Percentiles rank a stretch among this genome's conserved stretches.
These are phyloP conservation scores for Coccomyxa subellipsoidea DNA, from an alignment of 163 green algal species.

Conservation along the genomic window DNA sequence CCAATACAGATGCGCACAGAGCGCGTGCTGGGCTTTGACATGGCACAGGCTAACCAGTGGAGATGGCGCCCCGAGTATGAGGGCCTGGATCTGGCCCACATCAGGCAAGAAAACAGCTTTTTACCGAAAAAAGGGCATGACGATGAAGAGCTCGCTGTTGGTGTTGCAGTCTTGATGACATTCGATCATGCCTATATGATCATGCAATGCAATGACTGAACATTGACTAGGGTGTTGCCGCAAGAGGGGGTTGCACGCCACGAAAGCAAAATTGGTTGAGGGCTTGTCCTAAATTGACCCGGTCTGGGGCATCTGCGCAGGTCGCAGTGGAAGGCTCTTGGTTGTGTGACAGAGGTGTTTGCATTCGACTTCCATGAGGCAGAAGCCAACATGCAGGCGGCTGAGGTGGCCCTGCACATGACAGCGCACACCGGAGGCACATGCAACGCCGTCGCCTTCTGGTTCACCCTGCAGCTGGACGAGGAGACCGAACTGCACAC, in stretches of 20 bases:
- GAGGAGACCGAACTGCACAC: conserved; percentile 56
- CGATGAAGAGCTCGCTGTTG: not conserved
- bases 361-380: conserved; percentile 66
- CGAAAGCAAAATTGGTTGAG: not conserved
- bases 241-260: too few relatives aligned
- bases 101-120: conserved; percentile 20
- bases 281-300: too few relatives aligned
- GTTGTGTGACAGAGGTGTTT: conserved; percentile 44
- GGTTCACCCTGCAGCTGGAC: conserved; percentile 78
- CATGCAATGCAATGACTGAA: too few relatives aligned
- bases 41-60: conserved; percentile 46
- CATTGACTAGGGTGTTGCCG: too few relatives aligned
- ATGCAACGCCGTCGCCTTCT: conserved; percentile 76
- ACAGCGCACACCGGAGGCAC: conserved; percentile 26
- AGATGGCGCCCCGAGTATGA: conserved; percentile 70
- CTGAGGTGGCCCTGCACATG: conserved; percentile 30
- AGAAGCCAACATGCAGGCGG: conserved; percentile 38
- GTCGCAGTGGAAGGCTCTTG: conserved; percentile 39
- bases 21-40: conserved; percentile 41
- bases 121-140: too few relatives aligned
- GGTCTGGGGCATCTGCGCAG: too few relatives aligned
- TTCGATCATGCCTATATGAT: not conserved
- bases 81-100: conserved; percentile 51
- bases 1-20: conserved; percentile 49
- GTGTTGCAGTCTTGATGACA: not conserved